phyloP scores from a whole-genome alignment of 2,329 filamentous ascomycete genomes.

The Emergomyces orientalis region DNA sequence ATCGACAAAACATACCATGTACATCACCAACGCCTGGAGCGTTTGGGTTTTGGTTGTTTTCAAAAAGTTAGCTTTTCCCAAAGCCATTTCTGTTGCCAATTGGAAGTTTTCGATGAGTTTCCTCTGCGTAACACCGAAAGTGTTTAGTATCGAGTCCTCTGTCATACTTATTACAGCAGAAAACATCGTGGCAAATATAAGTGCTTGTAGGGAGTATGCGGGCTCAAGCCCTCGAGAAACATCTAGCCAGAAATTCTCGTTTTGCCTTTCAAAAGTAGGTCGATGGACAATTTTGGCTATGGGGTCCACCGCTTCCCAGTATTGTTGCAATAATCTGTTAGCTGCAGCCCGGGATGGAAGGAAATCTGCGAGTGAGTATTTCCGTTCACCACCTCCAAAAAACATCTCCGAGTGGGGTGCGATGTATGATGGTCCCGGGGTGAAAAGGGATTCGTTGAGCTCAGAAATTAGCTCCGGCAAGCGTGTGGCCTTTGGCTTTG shows the following conservation, averaged over 20 bases:
- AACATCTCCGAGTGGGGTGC: constrained; percentile 59
- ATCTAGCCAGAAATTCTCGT: constrained; percentile 56
- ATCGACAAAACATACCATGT: constrained; percentile 56
- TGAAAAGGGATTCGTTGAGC: constrained; percentile 42
- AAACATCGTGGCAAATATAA: constrained; percentile 62
- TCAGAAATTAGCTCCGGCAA: constrained; percentile 6
- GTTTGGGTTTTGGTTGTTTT: constrained; percentile 64
- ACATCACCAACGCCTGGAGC: constrained; percentile 68
- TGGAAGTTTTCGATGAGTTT: constrained; percentile 55
- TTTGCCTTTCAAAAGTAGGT: constrained; percentile 57
- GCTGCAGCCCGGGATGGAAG: constrained; percentile 51
- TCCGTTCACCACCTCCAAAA: constrained; percentile 46
- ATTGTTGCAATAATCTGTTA: constrained; percentile 56
- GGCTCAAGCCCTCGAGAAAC: constrained; percentile 53
- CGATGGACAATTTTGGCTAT: constrained; percentile 60
- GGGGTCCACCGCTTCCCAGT: constrained; percentile 59
- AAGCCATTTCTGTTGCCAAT: constrained; percentile 56
- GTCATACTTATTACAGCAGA: constrained; percentile 59
- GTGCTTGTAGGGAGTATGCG: constrained; percentile 53
- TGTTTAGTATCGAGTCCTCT: constrained; percentile 42
- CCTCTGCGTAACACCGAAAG: constrained; percentile 49
- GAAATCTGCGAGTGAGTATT: constrained; percentile 49
- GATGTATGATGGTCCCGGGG: constrained; percentile 57
- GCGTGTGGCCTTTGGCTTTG: background rate
- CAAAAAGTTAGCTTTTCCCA: constrained; percentile 61